A percentile compares a stretch with the other conserved stretches of the same genome.
Conservation (phyloP, 73 alveolate genomes). For the Uronychia binucleata region DNA sequence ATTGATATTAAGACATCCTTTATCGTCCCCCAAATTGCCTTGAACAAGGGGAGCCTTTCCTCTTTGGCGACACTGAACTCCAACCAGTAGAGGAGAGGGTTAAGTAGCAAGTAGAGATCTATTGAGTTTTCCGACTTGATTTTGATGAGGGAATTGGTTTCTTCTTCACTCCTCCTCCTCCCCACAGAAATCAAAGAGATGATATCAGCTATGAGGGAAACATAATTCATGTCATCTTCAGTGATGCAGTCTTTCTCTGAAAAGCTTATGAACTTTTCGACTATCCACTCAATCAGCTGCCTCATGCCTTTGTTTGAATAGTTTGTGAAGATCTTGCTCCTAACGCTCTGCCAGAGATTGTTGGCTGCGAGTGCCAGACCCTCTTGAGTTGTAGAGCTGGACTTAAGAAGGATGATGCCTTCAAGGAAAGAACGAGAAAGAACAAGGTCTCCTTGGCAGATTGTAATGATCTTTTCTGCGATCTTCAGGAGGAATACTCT, state of each 20-base stretch:
- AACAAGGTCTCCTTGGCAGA: conserved; percentile 73
- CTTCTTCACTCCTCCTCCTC: conserved; percentile 56
- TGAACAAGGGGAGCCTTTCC: conserved; percentile 61
- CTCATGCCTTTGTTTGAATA: conserved; percentile 61
- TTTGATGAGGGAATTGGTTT: conserved; percentile 59
- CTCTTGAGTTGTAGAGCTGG: conserved; percentile 1
- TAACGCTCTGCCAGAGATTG: conserved; percentile 55
- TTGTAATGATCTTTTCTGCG: conserved; percentile 75
- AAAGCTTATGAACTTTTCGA: conserved; percentile 37
- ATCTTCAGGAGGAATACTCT: conserved; percentile 57
- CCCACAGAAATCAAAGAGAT: conserved; percentile 51
- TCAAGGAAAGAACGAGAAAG: conserved; percentile 34
- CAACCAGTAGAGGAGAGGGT: conserved; percentile 67
- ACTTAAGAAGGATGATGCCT: not conserved
- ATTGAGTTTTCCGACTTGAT: conserved; percentile 41
- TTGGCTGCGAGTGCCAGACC: not conserved
- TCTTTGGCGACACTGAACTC: conserved; percentile 66
- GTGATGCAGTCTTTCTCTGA: conserved; percentile 52
- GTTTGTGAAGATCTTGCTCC: conserved; percentile 61
- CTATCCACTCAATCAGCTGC: conserved; percentile 55
- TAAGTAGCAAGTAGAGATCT: conserved; percentile 56
- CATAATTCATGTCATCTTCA: conserved; percentile 37
- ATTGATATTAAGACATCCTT: conserved; percentile 55
- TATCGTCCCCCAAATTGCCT: conserved; percentile 54
- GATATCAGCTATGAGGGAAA: conserved; percentile 39